phyloP scores from a whole-genome alignment of 2,329 filamentous ascomycete genomes.

The Clarireedia monteithiana region DNA sequence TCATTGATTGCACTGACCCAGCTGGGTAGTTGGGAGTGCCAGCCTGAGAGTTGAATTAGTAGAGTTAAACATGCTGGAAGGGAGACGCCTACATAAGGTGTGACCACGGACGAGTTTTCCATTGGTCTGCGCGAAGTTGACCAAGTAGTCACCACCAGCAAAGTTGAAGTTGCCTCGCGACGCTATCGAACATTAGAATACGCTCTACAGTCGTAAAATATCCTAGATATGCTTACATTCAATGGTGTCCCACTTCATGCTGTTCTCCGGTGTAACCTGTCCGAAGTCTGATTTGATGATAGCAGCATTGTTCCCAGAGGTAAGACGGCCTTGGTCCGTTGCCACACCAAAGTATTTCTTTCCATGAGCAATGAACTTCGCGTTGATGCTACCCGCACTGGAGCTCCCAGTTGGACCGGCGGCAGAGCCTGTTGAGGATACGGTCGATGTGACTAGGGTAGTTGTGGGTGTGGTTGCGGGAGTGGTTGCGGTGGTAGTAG shows the following conservation, averaged over 20 bases:
- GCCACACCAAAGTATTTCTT: constrained; percentile 58
- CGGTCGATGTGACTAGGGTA: constrained; percentile 3
- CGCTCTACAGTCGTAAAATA: too few relatives aligned
- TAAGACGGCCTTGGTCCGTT: constrained; percentile 46
- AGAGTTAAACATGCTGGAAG: too few relatives aligned
- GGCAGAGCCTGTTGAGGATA: neutral
- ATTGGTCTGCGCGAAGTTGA: constrained; percentile 49
- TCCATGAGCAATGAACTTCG: constrained; percentile 50
- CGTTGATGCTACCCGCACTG: constrained; percentile 40
- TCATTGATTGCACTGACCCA: constrained; percentile 50
- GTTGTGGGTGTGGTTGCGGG: constrained; percentile 1
- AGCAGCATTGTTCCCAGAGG: constrained; percentile 38
- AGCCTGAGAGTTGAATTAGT: constrained; percentile 25
- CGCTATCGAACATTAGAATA: constrained; percentile 5
- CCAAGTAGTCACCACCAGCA: constrained; percentile 47
- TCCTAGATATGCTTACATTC: constrained; percentile 30
- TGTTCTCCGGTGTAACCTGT: constrained; percentile 59
- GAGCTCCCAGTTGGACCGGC: constrained; percentile 8
- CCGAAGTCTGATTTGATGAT: constrained; percentile 56
- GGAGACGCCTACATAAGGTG: constrained; percentile 41
- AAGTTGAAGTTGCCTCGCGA: constrained; percentile 47
- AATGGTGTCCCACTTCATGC: constrained; percentile 59
- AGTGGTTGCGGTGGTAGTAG: constrained; percentile 2
- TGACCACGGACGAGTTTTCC: constrained; percentile 55
- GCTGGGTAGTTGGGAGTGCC: constrained; percentile 51